Percentiles rank a stretch among this genome's conserved stretches.
Conservation (phyloP, 176 grass and related monocot species). For the Aegilops umbellulata region DNA sequence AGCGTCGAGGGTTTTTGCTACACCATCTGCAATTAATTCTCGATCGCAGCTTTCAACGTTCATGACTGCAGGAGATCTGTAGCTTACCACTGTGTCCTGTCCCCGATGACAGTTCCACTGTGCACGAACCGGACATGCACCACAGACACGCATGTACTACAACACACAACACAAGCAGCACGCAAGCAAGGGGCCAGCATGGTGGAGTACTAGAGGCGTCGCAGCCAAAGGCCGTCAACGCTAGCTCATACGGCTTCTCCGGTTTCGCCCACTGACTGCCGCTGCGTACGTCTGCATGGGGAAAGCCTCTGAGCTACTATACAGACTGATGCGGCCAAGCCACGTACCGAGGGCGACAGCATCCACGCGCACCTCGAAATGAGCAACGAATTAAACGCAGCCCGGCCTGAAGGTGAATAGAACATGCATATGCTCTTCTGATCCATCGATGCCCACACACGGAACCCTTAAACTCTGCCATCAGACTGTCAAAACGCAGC, state of each 20-base stretch:
- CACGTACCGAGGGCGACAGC: not conserved
- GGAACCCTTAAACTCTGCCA: no score
- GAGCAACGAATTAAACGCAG: not conserved
- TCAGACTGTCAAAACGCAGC: not conserved
- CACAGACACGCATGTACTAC: conserved; percentile 22
- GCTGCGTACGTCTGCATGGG: not conserved
- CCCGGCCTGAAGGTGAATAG: not conserved
- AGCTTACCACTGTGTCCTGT: conserved; percentile 31
- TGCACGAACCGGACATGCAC: conserved; percentile 12
- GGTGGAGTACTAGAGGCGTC: conserved; percentile 1
- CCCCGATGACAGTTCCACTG: conserved; percentile 32
- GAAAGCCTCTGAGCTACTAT: not conserved
- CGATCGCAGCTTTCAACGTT: conserved; percentile 29
- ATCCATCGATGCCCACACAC: no score
- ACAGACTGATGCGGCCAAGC: not conserved
- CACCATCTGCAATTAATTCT: not conserved
- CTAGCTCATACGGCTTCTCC: conserved; percentile 34
- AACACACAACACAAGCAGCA: conserved; percentile 11
- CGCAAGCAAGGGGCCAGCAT: not conserved
- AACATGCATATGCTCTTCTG: no score
- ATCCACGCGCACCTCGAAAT: conserved; percentile 8
- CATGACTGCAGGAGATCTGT: conserved; percentile 32
- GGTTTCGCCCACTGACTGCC: conserved; percentile 14
- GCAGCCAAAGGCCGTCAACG: conserved; percentile 14
- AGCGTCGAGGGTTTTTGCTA: not conserved